phyloP scores from a whole-genome alignment of 148 eudicot genomes.

The Drosera capensis region DNA sequence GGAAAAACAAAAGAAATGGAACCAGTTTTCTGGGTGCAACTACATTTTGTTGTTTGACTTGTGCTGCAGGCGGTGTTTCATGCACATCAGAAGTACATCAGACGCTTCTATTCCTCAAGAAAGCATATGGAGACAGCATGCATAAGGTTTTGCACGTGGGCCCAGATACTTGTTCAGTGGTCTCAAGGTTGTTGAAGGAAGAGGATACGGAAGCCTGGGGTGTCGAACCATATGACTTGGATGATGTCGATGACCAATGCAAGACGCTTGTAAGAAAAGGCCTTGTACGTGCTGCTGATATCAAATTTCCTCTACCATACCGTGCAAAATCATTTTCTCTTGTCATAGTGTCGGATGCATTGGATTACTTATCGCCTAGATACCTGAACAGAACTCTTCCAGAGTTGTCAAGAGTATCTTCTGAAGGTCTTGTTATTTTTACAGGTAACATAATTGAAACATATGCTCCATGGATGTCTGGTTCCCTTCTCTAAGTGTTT shows the following conservation, averaged over 20 bases:
- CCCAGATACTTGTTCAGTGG: constrained; percentile 30
- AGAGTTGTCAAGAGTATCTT: constrained; percentile 25
- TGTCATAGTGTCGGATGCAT: constrained; percentile 22
- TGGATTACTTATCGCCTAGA: constrained; percentile 25
- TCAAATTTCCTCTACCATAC: constrained; percentile 28
- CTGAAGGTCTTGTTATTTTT: constrained; percentile 30
- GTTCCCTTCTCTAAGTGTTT: too few species aligned
- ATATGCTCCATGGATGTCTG: too few species aligned
- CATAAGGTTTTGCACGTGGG: constrained; percentile 31
- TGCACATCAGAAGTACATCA: constrained; percentile 25
- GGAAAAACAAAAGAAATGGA: background rate
- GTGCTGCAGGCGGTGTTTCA: constrained; percentile 22
- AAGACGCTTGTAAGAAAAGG: constrained; percentile 18
- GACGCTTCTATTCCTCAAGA: constrained; percentile 20
- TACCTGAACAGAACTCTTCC: constrained; percentile 39
- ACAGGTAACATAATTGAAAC: constrained; percentile 24
- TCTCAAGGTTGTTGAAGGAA: constrained; percentile 21
- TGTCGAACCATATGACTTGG: constrained; percentile 31
- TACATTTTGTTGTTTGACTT: too few species aligned
- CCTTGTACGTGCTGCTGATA: constrained; percentile 20
- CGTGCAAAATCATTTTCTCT: constrained; percentile 23
- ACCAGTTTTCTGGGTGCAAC: background rate
- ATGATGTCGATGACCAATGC: constrained; percentile 26
- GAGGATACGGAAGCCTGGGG: constrained; percentile 26
- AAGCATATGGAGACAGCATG: constrained; percentile 23